Evolutionary conservation across 2,329 filamentous ascomycete species (phyloP).

Genomic region (Aureobasidium musti): DNA sequence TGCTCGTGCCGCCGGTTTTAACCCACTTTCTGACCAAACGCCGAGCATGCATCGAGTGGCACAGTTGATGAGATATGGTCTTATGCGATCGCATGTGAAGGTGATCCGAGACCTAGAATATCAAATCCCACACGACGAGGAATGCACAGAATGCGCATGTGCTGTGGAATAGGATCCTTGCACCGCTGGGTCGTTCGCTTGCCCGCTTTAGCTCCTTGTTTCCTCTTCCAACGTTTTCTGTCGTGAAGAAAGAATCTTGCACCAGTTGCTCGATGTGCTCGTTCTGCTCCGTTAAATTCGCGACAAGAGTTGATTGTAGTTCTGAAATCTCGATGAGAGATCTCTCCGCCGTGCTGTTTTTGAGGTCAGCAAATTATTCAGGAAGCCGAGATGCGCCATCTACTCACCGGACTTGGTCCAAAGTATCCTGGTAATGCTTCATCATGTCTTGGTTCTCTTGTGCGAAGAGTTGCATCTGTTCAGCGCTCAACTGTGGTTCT

Average conservation of each 20-base stretch:
- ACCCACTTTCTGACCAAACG: conserved; percentile 18
- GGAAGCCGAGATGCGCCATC: neutral
- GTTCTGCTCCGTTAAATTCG: conserved; percentile 80
- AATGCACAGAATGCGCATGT: conserved; percentile 51
- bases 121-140: conserved; percentile 53
- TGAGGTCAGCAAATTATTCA: conserved; percentile 7
- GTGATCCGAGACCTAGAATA: conserved; percentile 42
- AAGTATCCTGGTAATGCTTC: conserved; percentile 87
- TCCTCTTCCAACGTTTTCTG: conserved; percentile 82
- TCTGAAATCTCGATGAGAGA: conserved; percentile 91
- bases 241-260: conserved; percentile 75
- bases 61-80: neutral
- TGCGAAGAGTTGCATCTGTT: conserved; percentile 92
- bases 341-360: conserved; percentile 74
- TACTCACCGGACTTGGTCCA: conserved; percentile 88
- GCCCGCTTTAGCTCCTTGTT: conserved; percentile 92
- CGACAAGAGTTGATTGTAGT: conserved; percentile 83
- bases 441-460: conserved; percentile 91
- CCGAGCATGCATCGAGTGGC: conserved; percentile 6
- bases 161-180: conserved; percentile 52
- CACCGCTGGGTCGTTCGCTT: conserved; percentile 56
- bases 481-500: conserved; percentile 48
- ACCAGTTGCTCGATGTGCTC: conserved; percentile 89
- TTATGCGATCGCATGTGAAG: neutral
- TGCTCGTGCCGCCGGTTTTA: conserved; percentile 3